Evolutionary conservation across 768 basidiomycete genomes (phyloP).

Genomic region (Leccinum rimulosum): DNA sequence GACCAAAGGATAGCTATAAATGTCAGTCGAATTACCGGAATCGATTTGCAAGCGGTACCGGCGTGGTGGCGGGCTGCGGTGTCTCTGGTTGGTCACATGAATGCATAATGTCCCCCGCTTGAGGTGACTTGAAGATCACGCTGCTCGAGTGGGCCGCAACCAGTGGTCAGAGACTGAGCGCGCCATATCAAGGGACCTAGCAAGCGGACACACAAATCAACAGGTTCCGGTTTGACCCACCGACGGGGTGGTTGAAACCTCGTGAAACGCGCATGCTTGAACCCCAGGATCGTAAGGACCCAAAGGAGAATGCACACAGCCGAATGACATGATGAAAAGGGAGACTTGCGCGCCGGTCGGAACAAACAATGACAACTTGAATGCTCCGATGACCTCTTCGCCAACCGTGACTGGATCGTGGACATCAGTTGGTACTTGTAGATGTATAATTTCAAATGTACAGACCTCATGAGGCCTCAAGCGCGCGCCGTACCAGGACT

Average conservation of each 20-base stretch:
- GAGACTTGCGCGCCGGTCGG: background rate
- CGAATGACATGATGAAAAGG: slow-evolving; percentile 13
- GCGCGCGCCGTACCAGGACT: slow-evolving; percentile 9
- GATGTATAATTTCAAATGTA: slow-evolving; percentile 22
- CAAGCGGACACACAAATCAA: slow-evolving; percentile 3
- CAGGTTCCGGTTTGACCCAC: slow-evolving; percentile 1
- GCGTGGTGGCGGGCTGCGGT: slow-evolving; percentile 14
- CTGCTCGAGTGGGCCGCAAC: background rate
- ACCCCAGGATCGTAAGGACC: slow-evolving; percentile 16
- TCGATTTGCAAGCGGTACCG: slow-evolving; percentile 20
- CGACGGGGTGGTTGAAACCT: slow-evolving; percentile 17
- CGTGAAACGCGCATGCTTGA: slow-evolving; percentile 15
- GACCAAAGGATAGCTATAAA: slow-evolving; percentile 14
- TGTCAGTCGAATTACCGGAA: slow-evolving; percentile 18
- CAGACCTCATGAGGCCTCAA: slow-evolving; percentile 3
- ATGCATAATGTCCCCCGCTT: slow-evolving; percentile 1
- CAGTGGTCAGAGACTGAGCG: background rate
- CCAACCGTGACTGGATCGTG: background rate
- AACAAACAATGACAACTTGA: background rate
- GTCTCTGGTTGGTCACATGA: slow-evolving; percentile 1
- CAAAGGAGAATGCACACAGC: slow-evolving; percentile 27
- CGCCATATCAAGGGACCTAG: background rate
- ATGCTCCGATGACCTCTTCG: slow-evolving; percentile 8
- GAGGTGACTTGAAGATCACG: slow-evolving; percentile 5
- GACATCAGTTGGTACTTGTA: slow-evolving; percentile 1